phyloP scores from a whole-genome alignment of 345 rosid species.

The Gossypium longicalyx region DNA sequence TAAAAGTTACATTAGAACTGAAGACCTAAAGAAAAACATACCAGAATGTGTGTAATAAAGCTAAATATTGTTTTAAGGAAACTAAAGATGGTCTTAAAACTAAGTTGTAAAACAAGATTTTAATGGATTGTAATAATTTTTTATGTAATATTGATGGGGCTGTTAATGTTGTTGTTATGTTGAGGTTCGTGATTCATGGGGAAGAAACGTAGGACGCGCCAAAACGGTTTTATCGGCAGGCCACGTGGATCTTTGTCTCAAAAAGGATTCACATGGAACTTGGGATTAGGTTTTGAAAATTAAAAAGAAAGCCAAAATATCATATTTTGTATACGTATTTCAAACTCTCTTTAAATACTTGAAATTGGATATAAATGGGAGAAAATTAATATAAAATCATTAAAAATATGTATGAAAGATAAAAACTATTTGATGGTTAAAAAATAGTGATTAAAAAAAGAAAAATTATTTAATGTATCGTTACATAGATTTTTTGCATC shows the following conservation, averaged over 20 bases:
- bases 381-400: no score
- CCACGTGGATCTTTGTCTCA: slow-evolving; percentile 46
- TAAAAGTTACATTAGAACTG: neutral
- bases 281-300: neutral
- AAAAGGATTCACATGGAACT: slow-evolving; percentile 22
- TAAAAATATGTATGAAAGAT: no score
- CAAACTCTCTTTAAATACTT: no score
- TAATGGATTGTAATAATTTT: neutral
- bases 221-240: slow-evolving; percentile 50
- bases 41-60: neutral
- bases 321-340: no score
- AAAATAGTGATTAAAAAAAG: no score
- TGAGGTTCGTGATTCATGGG: slow-evolving; percentile 14
- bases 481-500: no score
- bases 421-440: no score
- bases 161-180: slow-evolving; percentile 11
- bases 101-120: neutral
- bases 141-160: slow-evolving; percentile 13
- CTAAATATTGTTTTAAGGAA: neutral
- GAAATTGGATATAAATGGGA: no score
- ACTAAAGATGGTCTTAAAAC: neutral
- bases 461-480: no score
- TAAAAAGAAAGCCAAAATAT: neutral
- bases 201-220: slow-evolving; percentile 25
- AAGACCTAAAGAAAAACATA: neutral